Percentiles rank a stretch among this genome's conserved stretches.
Conservation (phyloP, 257 asterid species). For the Solanum ahanhuiri region DNA sequence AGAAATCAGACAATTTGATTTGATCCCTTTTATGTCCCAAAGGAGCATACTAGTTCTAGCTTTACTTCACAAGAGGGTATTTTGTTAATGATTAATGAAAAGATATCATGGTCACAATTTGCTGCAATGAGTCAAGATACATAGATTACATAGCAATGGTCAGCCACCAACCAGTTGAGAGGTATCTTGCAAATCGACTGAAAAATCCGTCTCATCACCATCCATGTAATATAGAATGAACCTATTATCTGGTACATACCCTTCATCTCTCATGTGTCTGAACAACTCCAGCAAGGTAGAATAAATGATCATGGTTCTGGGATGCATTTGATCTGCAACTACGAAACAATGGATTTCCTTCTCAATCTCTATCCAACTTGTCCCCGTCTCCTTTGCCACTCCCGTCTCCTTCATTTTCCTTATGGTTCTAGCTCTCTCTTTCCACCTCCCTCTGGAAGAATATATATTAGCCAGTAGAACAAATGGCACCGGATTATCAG, state of each 20-base stretch:
- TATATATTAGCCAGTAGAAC: constrained; percentile 68
- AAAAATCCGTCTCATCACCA: neutral
- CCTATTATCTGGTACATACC: constrained; percentile 14
- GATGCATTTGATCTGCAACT: constrained; percentile 70
- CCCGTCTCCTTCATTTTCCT: constrained; percentile 68
- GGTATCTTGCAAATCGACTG: neutral
- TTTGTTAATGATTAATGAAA: too few species aligned
- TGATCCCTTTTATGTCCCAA: neutral
- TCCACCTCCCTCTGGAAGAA: constrained; percentile 60
- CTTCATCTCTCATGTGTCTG: constrained; percentile 61
- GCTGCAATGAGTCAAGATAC: neutral
- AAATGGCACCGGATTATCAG: constrained; percentile 48
- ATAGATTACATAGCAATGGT: neutral
- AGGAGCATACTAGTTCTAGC: neutral
- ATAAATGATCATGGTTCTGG: constrained; percentile 27
- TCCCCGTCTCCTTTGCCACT: constrained; percentile 51
- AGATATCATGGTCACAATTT: neutral
- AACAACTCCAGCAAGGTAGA: constrained; percentile 21
- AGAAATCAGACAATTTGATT: neutral
- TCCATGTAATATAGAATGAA: neutral
- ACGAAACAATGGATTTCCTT: constrained; percentile 49
- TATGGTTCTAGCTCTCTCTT: constrained; percentile 56
- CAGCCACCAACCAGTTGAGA: neutral
- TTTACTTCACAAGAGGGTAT: neutral
- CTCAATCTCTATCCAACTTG: constrained; percentile 74